Percentiles rank a stretch among this genome's conserved stretches.
Evolutionary conservation across 805 yeast genomes (phyloP).

Genomic region (Pichia thaimueangensis): DNA sequence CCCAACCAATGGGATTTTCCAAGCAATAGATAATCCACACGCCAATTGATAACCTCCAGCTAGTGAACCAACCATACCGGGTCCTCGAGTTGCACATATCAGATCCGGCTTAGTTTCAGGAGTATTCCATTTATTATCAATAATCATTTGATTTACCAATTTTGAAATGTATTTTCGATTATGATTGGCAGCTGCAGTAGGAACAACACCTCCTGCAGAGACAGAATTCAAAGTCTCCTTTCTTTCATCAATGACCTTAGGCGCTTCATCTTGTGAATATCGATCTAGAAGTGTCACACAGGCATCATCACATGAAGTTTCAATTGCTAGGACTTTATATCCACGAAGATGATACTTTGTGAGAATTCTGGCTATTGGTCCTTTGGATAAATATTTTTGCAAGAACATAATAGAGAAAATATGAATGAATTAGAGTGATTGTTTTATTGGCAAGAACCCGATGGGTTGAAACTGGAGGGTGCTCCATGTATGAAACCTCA

Average conservation of each 20-base stretch:
- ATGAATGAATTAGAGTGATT: no score
- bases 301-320: constrained; percentile 92
- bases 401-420: no score
- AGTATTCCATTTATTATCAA: constrained; percentile 30
- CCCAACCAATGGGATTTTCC: constrained; percentile 73
- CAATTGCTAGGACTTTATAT: constrained; percentile 77
- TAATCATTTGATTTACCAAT: constrained; percentile 42
- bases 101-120: constrained; percentile 47
- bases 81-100: constrained; percentile 89
- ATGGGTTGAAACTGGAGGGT: no score
- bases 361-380: no score
- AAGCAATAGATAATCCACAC: constrained; percentile 75
- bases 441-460: no score
- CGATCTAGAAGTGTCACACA: constrained; percentile 77
- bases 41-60: constrained; percentile 79
- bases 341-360: constrained; percentile 3
- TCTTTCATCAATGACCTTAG: constrained; percentile 49
- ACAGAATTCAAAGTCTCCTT: constrained; percentile 64
- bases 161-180: constrained; percentile 57
- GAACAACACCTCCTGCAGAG: constrained; percentile 76
- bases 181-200: constrained; percentile 75
- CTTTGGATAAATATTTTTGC: no score
- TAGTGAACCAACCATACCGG: constrained; percentile 91
- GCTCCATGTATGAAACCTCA: no score
- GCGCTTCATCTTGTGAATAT: constrained; percentile 29